phyloP scores from a whole-genome alignment of 2,329 filamentous ascomycete species.

The Claviceps sp. region DNA sequence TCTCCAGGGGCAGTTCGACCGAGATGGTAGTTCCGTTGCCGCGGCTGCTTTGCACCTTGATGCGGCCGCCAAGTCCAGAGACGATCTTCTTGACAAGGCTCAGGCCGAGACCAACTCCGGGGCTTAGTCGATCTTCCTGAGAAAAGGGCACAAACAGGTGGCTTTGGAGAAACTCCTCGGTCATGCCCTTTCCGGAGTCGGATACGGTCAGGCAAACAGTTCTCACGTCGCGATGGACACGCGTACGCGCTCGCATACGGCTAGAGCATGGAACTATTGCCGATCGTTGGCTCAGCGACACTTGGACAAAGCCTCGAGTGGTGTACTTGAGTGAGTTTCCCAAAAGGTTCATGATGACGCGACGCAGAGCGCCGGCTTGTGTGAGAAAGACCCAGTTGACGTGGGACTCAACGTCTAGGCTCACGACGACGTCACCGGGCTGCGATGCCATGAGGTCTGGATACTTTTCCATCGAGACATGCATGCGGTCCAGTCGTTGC shows the following conservation, averaged over 20 bases:
- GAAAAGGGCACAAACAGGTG: constrained; percentile 49
- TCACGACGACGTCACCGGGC: constrained; percentile 10
- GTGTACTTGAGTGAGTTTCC: constrained; percentile 53
- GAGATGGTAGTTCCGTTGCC: constrained; percentile 23
- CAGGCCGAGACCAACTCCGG: constrained; percentile 51
- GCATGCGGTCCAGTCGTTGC: constrained; percentile 21
- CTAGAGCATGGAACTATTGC: constrained; percentile 7
- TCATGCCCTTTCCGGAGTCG: constrained; percentile 55
- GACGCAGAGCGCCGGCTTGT: constrained; percentile 36
- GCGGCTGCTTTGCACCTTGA: constrained; percentile 38
- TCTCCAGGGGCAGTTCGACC: constrained; percentile 18
- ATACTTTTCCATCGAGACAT: constrained; percentile 22
- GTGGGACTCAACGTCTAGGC: constrained; percentile 27
- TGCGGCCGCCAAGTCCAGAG: constrained; percentile 41
- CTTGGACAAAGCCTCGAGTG: constrained; percentile 14
- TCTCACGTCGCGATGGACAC: constrained; percentile 3
- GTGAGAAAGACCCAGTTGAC: constrained; percentile 46
- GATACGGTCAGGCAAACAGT: constrained; percentile 32
- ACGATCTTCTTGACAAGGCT: constrained; percentile 51
- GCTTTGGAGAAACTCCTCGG: constrained; percentile 44
- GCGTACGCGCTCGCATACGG: background rate
- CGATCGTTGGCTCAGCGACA: constrained; percentile 12
- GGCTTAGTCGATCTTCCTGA: constrained; percentile 47
- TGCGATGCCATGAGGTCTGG: constrained; percentile 7
- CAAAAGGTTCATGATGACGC: constrained; percentile 50